phyloP scores from a whole-genome alignment of 305 asterid species.

The Ilex paraguariensis region DNA sequence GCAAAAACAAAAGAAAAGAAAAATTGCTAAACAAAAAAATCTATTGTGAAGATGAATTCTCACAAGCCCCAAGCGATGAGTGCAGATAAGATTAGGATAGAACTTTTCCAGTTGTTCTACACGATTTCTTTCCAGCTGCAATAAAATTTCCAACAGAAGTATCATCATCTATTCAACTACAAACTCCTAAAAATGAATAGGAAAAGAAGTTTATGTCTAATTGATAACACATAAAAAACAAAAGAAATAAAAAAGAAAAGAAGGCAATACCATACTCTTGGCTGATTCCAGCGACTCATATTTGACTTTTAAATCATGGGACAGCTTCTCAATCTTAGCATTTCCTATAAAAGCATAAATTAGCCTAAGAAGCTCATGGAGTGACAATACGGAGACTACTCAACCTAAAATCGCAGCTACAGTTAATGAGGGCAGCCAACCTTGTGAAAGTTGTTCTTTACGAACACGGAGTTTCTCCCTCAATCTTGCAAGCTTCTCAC shows the following conservation, averaged over 20 bases:
- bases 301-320: conserved; percentile 65
- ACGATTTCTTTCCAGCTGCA: conserved; percentile 74
- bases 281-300: conserved; percentile 73
- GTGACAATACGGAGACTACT: conserved; percentile 9
- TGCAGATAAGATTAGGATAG: conserved; percentile 83
- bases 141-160: conserved; percentile 27
- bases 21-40: conserved; percentile 1
- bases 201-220: not conserved
- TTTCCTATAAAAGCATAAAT: conserved; percentile 53
- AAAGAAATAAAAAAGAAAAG: conserved; percentile 1
- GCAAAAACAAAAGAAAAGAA: not conserved
- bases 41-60: conserved; percentile 23
- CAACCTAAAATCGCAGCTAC: conserved; percentile 10
- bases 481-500: conserved; percentile 71
- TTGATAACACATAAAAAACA: conserved; percentile 3
- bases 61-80: conserved; percentile 87
- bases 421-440: conserved; percentile 29
- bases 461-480: conserved; percentile 67
- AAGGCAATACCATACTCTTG: conserved; percentile 47
- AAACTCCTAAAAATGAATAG: not conserved
- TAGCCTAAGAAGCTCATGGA: conserved; percentile 18
- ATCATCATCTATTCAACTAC: conserved; percentile 1
- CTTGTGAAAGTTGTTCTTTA: conserved; percentile 67
- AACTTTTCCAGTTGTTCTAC: conserved; percentile 78
- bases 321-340: conserved; percentile 59